Conservation (phyloP, 1,139 yeast species). For the Suhomyces anneliseae region DNA sequence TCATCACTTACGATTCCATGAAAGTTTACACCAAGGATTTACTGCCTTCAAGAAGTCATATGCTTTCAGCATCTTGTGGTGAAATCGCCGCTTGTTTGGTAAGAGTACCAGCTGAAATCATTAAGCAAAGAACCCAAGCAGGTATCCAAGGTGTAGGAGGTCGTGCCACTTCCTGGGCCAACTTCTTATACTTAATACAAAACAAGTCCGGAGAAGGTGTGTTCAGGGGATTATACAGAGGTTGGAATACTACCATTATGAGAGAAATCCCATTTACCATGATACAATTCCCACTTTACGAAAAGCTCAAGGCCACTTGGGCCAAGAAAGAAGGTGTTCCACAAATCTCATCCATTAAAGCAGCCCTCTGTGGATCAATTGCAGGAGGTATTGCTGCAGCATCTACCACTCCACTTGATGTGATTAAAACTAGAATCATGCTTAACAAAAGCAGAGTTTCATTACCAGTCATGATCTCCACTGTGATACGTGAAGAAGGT, state of each 20-base stretch:
- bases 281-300: conserved; percentile 93
- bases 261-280: conserved; percentile 95
- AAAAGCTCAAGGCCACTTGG: conserved; percentile 66
- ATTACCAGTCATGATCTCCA: conserved; percentile 43
- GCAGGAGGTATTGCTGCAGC: conserved; percentile 98
- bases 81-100: conserved; percentile 92
- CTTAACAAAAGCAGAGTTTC: conserved; percentile 55
- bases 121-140: conserved; percentile 93
- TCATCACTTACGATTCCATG: conserved; percentile 81
- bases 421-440: conserved; percentile 90
- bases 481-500: conserved; percentile 66
- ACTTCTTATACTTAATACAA: conserved; percentile 58
- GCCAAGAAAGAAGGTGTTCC: conserved; percentile 30
- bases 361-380: conserved; percentile 91
- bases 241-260: conserved; percentile 89
- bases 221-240: conserved; percentile 78
- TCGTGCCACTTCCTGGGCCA: conserved; percentile 62
- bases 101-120: conserved; percentile 94
- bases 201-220: conserved; percentile 73
- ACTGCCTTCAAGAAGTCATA: conserved; percentile 57
- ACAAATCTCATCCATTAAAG: conserved; percentile 62
- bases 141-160: conserved; percentile 47
- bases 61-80: conserved; percentile 85
- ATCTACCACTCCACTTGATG: conserved; percentile 88
- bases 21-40: conserved; percentile 52